Evolutionary conservation across 306 rosid species (phyloP).

Genomic region (Begonia loranthoides): DNA sequence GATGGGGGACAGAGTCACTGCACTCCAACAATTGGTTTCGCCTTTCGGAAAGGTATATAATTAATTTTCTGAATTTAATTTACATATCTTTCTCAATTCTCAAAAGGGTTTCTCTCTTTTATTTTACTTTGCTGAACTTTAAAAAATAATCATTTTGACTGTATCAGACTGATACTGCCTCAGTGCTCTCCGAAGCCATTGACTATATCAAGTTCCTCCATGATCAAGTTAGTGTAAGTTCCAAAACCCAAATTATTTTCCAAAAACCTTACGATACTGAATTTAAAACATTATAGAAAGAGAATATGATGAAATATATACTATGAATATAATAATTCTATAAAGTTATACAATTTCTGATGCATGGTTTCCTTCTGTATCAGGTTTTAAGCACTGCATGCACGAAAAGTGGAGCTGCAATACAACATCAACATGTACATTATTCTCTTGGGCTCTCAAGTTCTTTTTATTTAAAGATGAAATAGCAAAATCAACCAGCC

Average conservation of each 20-base stretch:
- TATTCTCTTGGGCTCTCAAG: slow-evolving; percentile 3
- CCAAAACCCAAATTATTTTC: slow-evolving; percentile 1
- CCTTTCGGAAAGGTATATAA: slow-evolving; percentile 95
- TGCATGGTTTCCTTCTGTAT: not conserved
- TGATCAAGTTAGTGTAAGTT: slow-evolving; percentile 83
- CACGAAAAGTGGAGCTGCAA: slow-evolving; percentile 82
- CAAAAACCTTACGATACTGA: too few species aligned
- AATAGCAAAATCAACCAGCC: too few species aligned
- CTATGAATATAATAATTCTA: too few species aligned
- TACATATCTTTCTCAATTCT: not conserved
- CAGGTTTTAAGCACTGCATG: slow-evolving; percentile 84
- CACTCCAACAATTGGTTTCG: slow-evolving; percentile 98
- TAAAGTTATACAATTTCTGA: too few species aligned
- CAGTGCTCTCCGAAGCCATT: slow-evolving; percentile 98
- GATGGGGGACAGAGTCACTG: slow-evolving; percentile 99
- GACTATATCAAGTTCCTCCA: slow-evolving; percentile 95
- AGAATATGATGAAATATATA: too few species aligned
- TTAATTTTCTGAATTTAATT: slow-evolving; percentile 16
- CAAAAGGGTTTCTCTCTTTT: not conserved
- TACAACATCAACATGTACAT: slow-evolving; percentile 66
- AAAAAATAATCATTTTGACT: slow-evolving; percentile 11
- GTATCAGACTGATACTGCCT: slow-evolving; percentile 97
- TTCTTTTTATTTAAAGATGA: too few species aligned
- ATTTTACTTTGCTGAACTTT: slow-evolving; percentile 9
- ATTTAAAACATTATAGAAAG: too few species aligned